Base-by-base conservation (phyloP, 2,329 filamentous ascomycete species). In the Neospermospora avenae region DNA sequence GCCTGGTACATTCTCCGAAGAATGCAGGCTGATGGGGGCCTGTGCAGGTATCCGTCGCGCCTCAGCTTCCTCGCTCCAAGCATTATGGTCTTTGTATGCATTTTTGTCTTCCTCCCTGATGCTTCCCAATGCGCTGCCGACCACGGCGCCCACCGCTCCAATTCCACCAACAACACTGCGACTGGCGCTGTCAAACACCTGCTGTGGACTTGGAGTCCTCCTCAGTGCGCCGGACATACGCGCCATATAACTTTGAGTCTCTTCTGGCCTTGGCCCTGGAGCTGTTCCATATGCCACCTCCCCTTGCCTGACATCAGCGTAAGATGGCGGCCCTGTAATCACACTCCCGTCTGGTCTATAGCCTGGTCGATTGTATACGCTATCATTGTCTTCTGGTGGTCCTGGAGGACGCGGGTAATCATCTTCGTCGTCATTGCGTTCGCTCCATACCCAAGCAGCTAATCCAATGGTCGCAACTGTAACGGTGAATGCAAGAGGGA, bases 391-490 rank as follows among this genome's bases (percentile, higher is more conserved):
- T 68, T 72, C 20, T 79, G 77, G 67, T 81, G 81, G 66, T 77
- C 72, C 79, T 78, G 63, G 80, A 74, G 62, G 79, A 79, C 58
- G 80, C 79, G 68, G 78, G 77, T 52, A 28, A 63, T 86, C 81
- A 59, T 84, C 81, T 7, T 62, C 54, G 18, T 56, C 87, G 66
- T 90, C 87, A 70, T 82, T 85, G 70, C 91, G 88, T 77, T 96
- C 92, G 74, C 89, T 96, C 92, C 92, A 96, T 62, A 93, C 85
- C 93, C 93, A 98, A 59, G 91, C 91, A 55, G 88, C 93, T 51
- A 96, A 77, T 35, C 93, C 92, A 58, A 90, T 87, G 22, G 93
- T 91, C 62, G 93, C 93, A 68, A 96, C 85, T 49, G 91, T 93
- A 60, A 96, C 86, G 53, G 93, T 97, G 65, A 96, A 77, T 66